A percentile compares a stretch with the other conserved stretches of the same genome.
Conservation (phyloP, 164 flowering plant species). For the Sedum album region DNA sequence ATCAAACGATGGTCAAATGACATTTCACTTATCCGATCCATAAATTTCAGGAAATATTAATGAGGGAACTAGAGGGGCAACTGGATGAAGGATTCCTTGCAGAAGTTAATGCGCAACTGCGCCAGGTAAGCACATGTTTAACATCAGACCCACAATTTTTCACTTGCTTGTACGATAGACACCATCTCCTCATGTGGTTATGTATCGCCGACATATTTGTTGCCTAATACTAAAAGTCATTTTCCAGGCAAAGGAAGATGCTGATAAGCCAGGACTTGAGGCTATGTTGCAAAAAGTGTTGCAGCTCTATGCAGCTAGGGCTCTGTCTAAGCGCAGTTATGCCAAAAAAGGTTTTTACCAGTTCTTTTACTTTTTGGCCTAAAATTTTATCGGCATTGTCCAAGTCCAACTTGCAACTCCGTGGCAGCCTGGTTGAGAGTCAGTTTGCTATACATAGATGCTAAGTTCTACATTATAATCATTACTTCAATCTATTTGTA, state of each 20-base stretch:
- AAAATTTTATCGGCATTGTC: not conserved
- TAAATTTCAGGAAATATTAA: slow-evolving; percentile 50
- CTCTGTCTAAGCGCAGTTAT: slow-evolving; percentile 32
- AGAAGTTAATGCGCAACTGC: slow-evolving; percentile 85
- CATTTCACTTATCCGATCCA: not conserved
- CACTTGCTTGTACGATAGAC: not conserved
- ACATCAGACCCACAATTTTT: not conserved
- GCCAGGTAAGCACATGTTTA: slow-evolving; percentile 51
- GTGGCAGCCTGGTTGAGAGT: not conserved
- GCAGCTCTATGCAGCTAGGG: slow-evolving; percentile 57
- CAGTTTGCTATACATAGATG: not conserved
- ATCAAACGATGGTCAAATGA: not conserved
- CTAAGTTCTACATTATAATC: too few species aligned
- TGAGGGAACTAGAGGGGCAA: slow-evolving; percentile 81
- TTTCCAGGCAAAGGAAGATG: slow-evolving; percentile 82
- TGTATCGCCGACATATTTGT: not conserved
- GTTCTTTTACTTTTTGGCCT: not conserved
- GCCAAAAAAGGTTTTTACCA: slow-evolving; percentile 64
- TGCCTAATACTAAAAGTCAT: not conserved
- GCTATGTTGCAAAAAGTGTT: slow-evolving; percentile 68
- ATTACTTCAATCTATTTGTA: too few species aligned
- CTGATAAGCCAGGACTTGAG: slow-evolving; percentile 72
- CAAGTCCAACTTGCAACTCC: not conserved
- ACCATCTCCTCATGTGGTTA: not conserved
- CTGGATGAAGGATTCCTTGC: slow-evolving; percentile 90